Base-by-base conservation (phyloP, 805 yeast genomes). In the Debaryomyces prosopidis region DNA sequence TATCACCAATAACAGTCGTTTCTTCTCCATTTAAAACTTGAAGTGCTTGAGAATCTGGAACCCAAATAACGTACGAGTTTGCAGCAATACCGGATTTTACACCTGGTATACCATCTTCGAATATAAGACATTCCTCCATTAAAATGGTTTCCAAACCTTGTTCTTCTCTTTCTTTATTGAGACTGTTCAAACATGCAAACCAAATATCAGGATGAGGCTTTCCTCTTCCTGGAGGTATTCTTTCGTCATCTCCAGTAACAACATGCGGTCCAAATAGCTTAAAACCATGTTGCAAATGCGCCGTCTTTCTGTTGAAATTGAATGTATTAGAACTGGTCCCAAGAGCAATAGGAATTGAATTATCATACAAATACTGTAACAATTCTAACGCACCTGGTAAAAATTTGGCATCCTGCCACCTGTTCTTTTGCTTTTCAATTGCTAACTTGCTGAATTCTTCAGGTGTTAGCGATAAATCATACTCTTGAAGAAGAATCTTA, bases 71-170 rank as follows among this genome's bases (percentile, higher is more conserved):
- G 44, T 75, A 76, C 11, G 89, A 87, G 9, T 90, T 91, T 30
- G 96, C 89, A 14, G 87, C 83, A 45, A 77, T 78, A 11, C 96
- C 99, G 3, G 96, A 85, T 14, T 71, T 59, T 17, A 92, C 92
- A 2, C 99, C 99, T 0, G 96, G 91, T 36, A 90, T 73, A 2
- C 97, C 98, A 66, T 94, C 99, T 71, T 94, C 99, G 65, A 94
- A 94, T 1, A 94, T 86, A 27, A 94, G 64, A 57, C 96, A 87
- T 57, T 94, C 96, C 27, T 81, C 82, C 3, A 92, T 86, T 44
- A 62, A 57, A 48, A 92, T 85, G 30, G 68, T 68, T 1, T 62
- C 71, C 19, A 68, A 61, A 2, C 75, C 78, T 2, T 65, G 56
- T 1, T 61, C 62, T 10, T 60, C 55, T 41, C 83, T 75, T 36